Base-by-base conservation (phyloP, 1,284 basidiomycete genomes). In the Fomitiporia mediterranea region DNA sequence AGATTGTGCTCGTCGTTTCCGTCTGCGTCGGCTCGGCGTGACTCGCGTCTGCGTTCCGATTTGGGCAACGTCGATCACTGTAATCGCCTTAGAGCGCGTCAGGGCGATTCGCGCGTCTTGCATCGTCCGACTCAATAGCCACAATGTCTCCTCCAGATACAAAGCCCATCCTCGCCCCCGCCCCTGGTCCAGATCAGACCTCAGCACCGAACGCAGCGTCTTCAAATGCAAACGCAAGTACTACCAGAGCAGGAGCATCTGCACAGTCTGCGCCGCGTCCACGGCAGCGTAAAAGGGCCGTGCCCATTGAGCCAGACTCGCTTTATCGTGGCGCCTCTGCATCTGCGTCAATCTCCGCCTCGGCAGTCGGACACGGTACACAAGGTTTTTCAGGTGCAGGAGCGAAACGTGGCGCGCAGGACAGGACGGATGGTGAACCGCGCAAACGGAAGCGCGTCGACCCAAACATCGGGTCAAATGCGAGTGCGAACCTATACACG, bases 401-500 rank as follows among this genome's bases (percentile, higher is more conserved):
- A 21, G 30, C 47, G 15, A 60, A 60, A 50, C 55, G 59, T 52
- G 50, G 51, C 13, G 53, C 48, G 11, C 49, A 55, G 28, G 58
- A 57, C 34, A 21, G 50, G 8, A 73, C 69, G 39, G 86, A 86
- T 2, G 82, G 83, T 17, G 86, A 88, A 62, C 80, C 82, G 17
- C 74, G 86, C 52, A 89, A 89, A 70, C 72, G 86, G 62, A 89
- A 88, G 69, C 78, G 84, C 60, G 74, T 80, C 35, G 86, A 84
- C 28, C 8, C 21, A 8, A 54, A 68, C 6, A 39, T 53, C 6
- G 50, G 56, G 3, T 60, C 53, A 15, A 58, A 70, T 51, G 39
- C 53, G 9, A 8, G 21, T 38, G 53, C 34, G 53, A 32, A 13
- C 27, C 17, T 17, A n/a, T 28, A 19, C 30, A 27, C 40, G 25